These are phyloP conservation scores for Rhododendron kiyosumense DNA, from an alignment of 148 eudicot species.

Conservation along the genomic window DNA sequence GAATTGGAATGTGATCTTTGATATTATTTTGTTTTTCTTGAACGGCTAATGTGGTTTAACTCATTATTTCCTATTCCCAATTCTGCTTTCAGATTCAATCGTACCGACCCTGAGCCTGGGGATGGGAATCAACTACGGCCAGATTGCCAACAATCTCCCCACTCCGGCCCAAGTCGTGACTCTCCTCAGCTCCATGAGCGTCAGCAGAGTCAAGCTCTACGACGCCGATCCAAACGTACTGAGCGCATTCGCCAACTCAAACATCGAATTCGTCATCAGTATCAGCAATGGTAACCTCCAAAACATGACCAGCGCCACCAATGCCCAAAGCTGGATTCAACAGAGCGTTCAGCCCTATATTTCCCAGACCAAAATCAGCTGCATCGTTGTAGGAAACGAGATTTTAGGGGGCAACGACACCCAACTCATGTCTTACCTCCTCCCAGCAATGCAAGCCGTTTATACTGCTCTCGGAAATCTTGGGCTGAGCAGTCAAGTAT, in stretches of 20 bases:
- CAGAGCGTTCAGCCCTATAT: conserved; percentile 57
- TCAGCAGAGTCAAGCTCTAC: conserved; percentile 67
- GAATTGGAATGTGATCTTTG: neutral
- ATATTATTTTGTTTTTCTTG: too few relatives aligned
- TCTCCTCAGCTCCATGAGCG: conserved; percentile 50
- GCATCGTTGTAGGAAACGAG: conserved; percentile 79
- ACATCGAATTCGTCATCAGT: conserved; percentile 61
- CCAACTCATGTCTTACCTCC: conserved; percentile 35
- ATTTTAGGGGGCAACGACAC: conserved; percentile 42
- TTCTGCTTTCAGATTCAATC: conserved; percentile 32
- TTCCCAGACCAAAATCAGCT: conserved; percentile 53
- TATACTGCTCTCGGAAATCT: conserved; percentile 43
- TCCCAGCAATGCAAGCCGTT: conserved; percentile 76
- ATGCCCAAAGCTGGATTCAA: conserved; percentile 68
- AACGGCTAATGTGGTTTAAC: neutral
- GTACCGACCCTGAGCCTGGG: conserved; percentile 28
- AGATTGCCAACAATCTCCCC: conserved; percentile 83
- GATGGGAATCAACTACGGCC: conserved; percentile 87
- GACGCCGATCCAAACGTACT: conserved; percentile 80
- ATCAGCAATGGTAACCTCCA: conserved; percentile 56
- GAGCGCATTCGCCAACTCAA: conserved; percentile 53
- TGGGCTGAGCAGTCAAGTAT: conserved; percentile 47
- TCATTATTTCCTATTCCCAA: neutral
- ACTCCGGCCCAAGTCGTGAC: conserved; percentile 44
- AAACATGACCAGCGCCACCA: conserved; percentile 37